Conservation (phyloP, 306 rosid genomes). For the Hippophae rhamnoides region DNA sequence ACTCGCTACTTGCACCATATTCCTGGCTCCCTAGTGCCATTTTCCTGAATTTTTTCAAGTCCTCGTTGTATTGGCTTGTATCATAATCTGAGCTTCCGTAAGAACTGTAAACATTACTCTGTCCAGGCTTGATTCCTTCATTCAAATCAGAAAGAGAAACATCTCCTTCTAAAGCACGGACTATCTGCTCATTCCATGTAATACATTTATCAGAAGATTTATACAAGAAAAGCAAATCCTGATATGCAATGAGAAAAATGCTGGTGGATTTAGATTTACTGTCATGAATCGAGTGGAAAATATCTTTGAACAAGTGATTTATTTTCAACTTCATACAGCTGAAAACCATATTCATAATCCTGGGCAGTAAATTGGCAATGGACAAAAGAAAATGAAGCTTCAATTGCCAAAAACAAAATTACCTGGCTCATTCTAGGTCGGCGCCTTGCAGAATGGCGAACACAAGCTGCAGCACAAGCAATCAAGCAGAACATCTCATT, state of each 20-base stretch:
- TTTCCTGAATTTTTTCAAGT: conserved; percentile 48
- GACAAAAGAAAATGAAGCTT: too few species aligned
- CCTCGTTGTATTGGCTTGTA: conserved; percentile 44
- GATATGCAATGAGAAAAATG: too few species aligned
- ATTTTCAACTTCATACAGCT: too few species aligned
- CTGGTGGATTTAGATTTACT: not conserved
- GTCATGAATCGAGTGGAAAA: too few species aligned
- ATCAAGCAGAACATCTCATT: conserved; percentile 67
- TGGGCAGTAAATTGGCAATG: too few species aligned
- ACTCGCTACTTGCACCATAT: conserved; percentile 28
- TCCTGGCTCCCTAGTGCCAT: conserved; percentile 47
- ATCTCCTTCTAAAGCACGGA: conserved; percentile 67
- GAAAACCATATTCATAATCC: too few species aligned
- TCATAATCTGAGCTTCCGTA: conserved; percentile 49
- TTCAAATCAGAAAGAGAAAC: conserved; percentile 60
- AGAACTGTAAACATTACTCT: conserved; percentile 8
- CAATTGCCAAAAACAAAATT: too few species aligned
- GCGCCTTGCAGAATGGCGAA: conserved; percentile 69
- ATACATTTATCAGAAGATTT: not conserved
- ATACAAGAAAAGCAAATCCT: not conserved
- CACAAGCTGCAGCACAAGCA: conserved; percentile 72
- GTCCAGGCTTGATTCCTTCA: conserved; percentile 33
- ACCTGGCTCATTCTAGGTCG: conserved; percentile 95
- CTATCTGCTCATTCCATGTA: conserved; percentile 33
- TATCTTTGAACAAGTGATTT: too few species aligned